phyloP scores from a whole-genome alignment of 83 land plant species.

The Isoetes engelmannii region DNA sequence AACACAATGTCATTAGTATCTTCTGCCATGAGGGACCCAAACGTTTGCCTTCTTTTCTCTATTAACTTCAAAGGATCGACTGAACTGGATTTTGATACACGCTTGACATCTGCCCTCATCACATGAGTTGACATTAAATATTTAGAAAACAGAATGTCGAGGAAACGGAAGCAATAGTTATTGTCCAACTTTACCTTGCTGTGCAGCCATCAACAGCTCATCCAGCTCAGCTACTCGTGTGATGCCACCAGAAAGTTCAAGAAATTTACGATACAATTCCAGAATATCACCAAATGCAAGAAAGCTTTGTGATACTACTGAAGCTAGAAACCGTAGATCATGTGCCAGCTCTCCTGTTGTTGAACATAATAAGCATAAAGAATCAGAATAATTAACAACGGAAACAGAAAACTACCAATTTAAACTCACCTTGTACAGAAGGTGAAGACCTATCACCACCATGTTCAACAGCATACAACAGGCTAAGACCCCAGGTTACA shows the following conservation, averaged over 20 bases:
- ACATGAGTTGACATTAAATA: too few relatives aligned
- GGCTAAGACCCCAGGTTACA: constrained; percentile 95
- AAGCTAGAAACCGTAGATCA: constrained; percentile 90
- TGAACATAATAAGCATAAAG: not conserved
- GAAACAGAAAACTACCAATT: not conserved
- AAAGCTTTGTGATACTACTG: constrained; percentile 99
- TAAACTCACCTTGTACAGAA: constrained; percentile 67
- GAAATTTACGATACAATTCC: constrained; percentile 79
- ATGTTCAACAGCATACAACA: constrained; percentile 88
- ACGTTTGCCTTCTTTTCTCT: constrained; percentile 6
- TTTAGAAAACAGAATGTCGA: too few relatives aligned
- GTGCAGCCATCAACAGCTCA: constrained; percentile 74
- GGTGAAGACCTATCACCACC: constrained; percentile 66
- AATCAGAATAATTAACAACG: not conserved
- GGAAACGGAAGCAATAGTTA: not conserved
- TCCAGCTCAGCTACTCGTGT: constrained; percentile 84
- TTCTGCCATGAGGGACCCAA: constrained; percentile 9
- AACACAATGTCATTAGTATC: constrained; percentile 53
- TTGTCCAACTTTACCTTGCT: constrained; percentile 42
- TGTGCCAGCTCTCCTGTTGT: constrained; percentile 87
- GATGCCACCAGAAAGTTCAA: constrained; percentile 87
- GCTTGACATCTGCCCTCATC: not conserved
- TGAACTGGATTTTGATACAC: not conserved
- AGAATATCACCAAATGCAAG: constrained; percentile 97
- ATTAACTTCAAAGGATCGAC: constrained; percentile 25